These are phyloP conservation scores for Aureobasidium sp. DNA, from an alignment of 2,329 filamentous ascomycete species.

Conservation along the genomic window DNA sequence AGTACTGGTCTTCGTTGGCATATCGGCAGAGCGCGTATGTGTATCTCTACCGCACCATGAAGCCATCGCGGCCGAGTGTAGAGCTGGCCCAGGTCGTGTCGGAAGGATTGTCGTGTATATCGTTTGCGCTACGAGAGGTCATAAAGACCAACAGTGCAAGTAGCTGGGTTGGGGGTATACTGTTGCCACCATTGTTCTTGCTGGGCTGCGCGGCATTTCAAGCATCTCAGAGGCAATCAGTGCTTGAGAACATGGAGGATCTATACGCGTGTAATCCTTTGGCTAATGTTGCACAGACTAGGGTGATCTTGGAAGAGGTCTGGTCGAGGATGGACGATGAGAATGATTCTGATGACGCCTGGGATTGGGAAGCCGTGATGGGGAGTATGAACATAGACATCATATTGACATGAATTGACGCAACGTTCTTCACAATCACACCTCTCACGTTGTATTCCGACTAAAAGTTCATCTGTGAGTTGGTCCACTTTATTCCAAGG, in stretches of 20 bases:
- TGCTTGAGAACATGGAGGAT: constrained; percentile 47
- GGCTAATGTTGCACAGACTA: constrained; percentile 52
- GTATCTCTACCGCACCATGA: constrained; percentile 55
- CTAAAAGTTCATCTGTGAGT: too few relatives aligned
- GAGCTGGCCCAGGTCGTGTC: constrained; percentile 53
- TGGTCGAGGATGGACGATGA: constrained; percentile 55
- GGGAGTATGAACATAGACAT: constrained; percentile 54
- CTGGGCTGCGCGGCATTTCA: constrained; percentile 56
- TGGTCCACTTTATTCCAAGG: neutral
- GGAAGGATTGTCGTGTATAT: constrained; percentile 49
- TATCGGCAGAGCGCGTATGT: constrained; percentile 59
- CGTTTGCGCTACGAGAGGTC: constrained; percentile 37
- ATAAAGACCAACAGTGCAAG: constrained; percentile 34
- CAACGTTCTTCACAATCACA: too few relatives aligned
- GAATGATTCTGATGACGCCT: constrained; percentile 44
- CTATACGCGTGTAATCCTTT: constrained; percentile 47
- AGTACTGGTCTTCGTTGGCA: constrained; percentile 51
- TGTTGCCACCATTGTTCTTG: constrained; percentile 55
- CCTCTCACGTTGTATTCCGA: too few relatives aligned
- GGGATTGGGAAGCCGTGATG: constrained; percentile 59
- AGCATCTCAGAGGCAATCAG: constrained; percentile 47
- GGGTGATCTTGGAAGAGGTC: constrained; percentile 49
- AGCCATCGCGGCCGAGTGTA: constrained; percentile 46
- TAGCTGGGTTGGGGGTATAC: constrained; percentile 50
- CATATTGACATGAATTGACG: constrained; percentile 45